phyloP scores from a whole-genome alignment of 768 basidiomycete genomes.

The Dacryopinax spathularia region DNA sequence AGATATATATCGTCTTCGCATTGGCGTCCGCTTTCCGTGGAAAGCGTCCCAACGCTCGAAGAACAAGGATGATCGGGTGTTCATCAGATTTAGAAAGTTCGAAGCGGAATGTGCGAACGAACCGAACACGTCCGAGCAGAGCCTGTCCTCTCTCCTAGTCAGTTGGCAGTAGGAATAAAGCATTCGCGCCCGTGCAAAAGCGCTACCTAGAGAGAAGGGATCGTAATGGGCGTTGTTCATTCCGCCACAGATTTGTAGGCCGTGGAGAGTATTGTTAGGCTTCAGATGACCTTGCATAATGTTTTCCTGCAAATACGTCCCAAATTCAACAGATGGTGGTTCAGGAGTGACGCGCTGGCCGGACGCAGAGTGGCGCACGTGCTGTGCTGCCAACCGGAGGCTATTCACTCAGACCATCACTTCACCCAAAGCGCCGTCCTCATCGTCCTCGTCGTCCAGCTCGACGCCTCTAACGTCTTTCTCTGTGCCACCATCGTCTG shows the following conservation, averaged over 20 bases:
- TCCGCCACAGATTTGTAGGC: too few relatives aligned
- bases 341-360: neutral
- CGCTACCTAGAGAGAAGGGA: too few relatives aligned
- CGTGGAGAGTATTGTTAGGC: too few relatives aligned
- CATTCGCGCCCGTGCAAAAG: too few relatives aligned
- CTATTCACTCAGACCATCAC: slow-evolving; percentile 1
- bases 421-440: neutral
- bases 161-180: too few relatives aligned
- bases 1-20: neutral
- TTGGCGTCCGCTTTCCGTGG: neutral
- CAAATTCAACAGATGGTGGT: neutral
- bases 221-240: too few relatives aligned
- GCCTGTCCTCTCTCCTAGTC: too few relatives aligned
- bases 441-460: neutral
- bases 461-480: neutral
- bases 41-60: neutral
- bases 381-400: slow-evolving; percentile 1
- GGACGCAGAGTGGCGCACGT: neutral
- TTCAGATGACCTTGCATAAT: too few relatives aligned
- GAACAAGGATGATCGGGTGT: slow-evolving; percentile 4
- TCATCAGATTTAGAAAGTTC: too few relatives aligned
- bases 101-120: too few relatives aligned
- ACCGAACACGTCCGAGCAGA: too few relatives aligned
- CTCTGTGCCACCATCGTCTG: neutral
- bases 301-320: too few relatives aligned